phyloP scores from a whole-genome alignment of 139 green algal species.

The Ulvella scutata region DNA sequence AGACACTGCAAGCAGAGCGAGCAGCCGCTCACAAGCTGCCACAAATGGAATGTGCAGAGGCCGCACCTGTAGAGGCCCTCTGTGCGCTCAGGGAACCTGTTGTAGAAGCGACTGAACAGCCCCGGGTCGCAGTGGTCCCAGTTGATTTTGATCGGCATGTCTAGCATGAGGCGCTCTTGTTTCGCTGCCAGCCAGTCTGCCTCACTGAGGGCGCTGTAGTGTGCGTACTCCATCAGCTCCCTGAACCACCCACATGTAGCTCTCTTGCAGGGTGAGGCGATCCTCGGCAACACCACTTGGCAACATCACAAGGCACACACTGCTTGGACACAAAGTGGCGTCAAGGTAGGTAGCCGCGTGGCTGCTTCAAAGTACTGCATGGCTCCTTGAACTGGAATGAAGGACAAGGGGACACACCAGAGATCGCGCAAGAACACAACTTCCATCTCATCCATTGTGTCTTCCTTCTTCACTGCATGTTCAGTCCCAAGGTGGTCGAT shows the following conservation, averaged over 20 bases:
- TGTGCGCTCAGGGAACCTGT: neutral
- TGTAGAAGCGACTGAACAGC: neutral
- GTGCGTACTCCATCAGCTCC: neutral
- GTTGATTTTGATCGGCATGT: constrained; percentile 1
- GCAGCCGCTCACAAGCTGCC: neutral
- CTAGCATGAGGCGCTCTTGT: neutral
- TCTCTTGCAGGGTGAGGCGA: too few species aligned
- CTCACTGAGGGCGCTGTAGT: neutral
- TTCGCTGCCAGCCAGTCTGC: neutral
- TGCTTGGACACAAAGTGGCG: neutral
- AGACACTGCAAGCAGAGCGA: too few species aligned
- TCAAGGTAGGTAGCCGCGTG: neutral
- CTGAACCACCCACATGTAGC: neutral
- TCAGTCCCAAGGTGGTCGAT: too few species aligned
- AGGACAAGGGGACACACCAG: neutral
- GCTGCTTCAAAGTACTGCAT: too few species aligned
- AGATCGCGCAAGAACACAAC: neutral
- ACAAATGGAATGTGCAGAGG: neutral
- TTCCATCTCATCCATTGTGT: neutral
- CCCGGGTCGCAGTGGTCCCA: neutral
- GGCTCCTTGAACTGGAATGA: neutral
- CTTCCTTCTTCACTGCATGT: constrained; percentile 4
- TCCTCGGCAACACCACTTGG: neutral
- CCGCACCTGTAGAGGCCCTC: neutral
- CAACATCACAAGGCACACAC: neutral